Conservation (phyloP, 495 filamentous ascomycete species). For the Aspergillus egyptiacus region DNA sequence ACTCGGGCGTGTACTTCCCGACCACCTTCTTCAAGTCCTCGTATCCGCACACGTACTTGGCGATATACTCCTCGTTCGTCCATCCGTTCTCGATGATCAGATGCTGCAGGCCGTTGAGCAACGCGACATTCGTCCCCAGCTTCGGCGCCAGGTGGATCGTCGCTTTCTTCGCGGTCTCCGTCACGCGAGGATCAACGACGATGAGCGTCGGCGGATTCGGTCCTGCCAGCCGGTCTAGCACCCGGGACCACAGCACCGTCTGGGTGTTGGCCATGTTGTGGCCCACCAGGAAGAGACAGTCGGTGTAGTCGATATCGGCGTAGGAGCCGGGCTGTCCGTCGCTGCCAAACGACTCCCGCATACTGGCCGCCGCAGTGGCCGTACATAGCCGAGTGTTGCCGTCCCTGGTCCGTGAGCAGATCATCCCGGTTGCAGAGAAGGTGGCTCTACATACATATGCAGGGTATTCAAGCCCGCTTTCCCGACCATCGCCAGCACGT, state of each 20-base stretch:
- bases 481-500: conserved; percentile 6
- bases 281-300: conserved; percentile 8
- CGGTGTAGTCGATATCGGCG: conserved; percentile 4
- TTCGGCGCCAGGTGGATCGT: conserved; percentile 1
- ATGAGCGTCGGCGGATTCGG: conserved; percentile 2
- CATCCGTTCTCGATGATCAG: conserved; percentile 3
- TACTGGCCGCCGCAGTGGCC: conserved; percentile 3
- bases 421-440: not conserved
- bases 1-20: not conserved
- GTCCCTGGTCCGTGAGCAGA: not conserved
- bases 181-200: conserved; percentile 1
- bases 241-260: conserved; percentile 6
- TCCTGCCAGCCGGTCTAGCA: not conserved
- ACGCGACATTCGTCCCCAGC: not conserved
- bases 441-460: conserved; percentile 8
- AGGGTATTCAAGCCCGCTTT: conserved; percentile 5
- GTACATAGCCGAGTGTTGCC: conserved; percentile 6
- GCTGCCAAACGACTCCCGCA: conserved; percentile 5
- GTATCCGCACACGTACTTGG: not conserved
- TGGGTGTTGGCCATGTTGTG: conserved; percentile 7
- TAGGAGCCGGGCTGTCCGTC: conserved; percentile 7
- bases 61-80: not conserved
- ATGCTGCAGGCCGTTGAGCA: conserved; percentile 5
- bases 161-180: conserved; percentile 5
- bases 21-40: not conserved